Conservation (phyloP, 805 yeast genomes). For the Kuraishia piskuri region DNA sequence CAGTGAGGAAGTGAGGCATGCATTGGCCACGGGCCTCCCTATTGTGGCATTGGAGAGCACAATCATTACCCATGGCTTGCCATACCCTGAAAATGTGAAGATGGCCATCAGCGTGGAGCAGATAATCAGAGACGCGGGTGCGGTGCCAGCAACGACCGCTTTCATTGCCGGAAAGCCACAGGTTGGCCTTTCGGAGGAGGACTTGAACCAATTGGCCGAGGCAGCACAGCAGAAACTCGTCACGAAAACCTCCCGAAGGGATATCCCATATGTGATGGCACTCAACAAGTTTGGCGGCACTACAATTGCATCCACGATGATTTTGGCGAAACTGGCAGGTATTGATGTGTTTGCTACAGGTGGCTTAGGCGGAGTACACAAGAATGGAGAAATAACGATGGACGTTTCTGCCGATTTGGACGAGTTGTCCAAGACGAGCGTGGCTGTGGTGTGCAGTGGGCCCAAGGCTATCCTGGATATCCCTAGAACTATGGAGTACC, state of each 20-base stretch:
- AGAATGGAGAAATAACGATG: constrained; percentile 65
- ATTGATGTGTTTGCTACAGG: constrained; percentile 87
- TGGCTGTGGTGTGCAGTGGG: constrained; percentile 88
- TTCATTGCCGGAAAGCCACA: constrained; percentile 63
- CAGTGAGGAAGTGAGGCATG: constrained; percentile 47
- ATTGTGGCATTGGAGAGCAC: constrained; percentile 83
- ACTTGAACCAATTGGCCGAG: constrained; percentile 44
- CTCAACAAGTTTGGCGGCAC: constrained; percentile 71
- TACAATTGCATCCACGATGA: constrained; percentile 85
- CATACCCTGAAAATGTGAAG: constrained; percentile 64
- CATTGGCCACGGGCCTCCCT: constrained; percentile 48
- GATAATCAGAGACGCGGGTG: constrained; percentile 52
- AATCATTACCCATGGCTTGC: constrained; percentile 84
- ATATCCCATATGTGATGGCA: constrained; percentile 65
- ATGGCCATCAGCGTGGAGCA: constrained; percentile 68
- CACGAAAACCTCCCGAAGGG: constrained; percentile 71
- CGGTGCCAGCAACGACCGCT: constrained; percentile 80
- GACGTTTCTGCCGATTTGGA: constrained; percentile 85
- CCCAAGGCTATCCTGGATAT: constrained; percentile 84
- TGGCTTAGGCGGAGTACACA: constrained; percentile 87
- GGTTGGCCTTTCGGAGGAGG: constrained; percentile 50
- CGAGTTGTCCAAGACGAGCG: constrained; percentile 75
- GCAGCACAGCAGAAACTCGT: constrained; percentile 17
- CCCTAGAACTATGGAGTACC: constrained; percentile 70
- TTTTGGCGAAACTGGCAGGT: constrained; percentile 65